Percentiles rank a stretch among this genome's conserved stretches.
phyloP scores from a whole-genome alignment of 305 asterid species.

The Fraxinus ornus region DNA sequence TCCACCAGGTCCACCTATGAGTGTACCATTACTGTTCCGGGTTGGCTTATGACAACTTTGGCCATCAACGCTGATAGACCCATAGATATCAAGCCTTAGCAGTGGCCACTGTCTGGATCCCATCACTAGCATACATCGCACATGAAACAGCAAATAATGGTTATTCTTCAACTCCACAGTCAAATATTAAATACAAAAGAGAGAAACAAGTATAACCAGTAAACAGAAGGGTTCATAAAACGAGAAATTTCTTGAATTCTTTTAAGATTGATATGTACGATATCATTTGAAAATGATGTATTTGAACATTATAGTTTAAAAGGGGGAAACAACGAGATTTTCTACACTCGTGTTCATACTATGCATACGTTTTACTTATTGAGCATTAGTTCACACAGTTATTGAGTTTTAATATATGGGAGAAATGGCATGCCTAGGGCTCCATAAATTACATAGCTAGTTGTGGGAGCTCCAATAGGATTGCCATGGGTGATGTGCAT shows the following conservation, averaged over 20 bases:
- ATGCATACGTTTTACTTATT: not conserved
- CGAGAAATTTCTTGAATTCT: not conserved
- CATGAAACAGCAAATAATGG: conserved; percentile 25
- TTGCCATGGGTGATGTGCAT: not conserved
- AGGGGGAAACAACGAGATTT: not conserved
- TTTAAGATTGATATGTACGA: not conserved
- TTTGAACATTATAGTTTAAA: not conserved
- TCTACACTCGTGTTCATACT: not conserved
- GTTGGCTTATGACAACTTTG: conserved; percentile 56
- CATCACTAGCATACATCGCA: conserved; percentile 52
- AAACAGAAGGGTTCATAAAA: not conserved
- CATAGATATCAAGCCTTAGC: conserved; percentile 60
- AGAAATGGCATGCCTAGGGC: not conserved
- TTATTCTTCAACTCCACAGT: conserved; percentile 12
- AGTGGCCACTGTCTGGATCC: conserved; percentile 97
- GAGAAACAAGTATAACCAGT: not conserved
- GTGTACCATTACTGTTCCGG: conserved; percentile 54
- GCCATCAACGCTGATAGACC: conserved; percentile 83
- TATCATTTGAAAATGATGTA: not conserved
- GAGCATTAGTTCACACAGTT: not conserved
- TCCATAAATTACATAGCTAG: not conserved
- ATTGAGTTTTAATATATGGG: not conserved
- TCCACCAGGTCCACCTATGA: conserved; percentile 82
- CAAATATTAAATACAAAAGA: conserved; percentile 4
- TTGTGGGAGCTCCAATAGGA: not conserved